A percentile compares a stretch with the other conserved stretches of the same genome.
These are phyloP conservation scores for Populus tremula DNA, from an alignment of 345 rosid genomes.

Conservation along the genomic window DNA sequence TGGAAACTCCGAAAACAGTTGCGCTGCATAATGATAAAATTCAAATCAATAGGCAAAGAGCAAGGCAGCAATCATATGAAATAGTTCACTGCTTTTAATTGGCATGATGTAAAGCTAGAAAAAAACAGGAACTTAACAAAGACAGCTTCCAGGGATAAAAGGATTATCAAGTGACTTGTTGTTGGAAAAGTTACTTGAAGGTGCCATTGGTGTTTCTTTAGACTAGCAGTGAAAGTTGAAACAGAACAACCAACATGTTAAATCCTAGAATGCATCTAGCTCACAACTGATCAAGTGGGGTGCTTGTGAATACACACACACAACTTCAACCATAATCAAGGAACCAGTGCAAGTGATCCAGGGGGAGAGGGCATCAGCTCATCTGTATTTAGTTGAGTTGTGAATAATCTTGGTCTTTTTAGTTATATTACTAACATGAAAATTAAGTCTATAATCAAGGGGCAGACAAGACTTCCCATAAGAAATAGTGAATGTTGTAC, in stretches of 20 bases:
- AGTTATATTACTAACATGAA: not conserved
- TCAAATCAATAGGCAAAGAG: not conserved
- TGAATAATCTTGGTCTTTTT: not conserved
- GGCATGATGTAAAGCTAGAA: not conserved
- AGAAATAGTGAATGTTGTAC: not conserved
- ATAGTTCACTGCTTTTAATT: not conserved
- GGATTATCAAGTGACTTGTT: not conserved
- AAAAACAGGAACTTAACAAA: not conserved
- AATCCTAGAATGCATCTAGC: not conserved
- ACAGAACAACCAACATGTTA: not conserved
- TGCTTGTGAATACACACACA: not conserved
- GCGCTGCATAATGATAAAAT: constrained; percentile 21
- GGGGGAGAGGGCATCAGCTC: not conserved
- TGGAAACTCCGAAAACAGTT: constrained; percentile 39
- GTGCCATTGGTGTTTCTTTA: not conserved
- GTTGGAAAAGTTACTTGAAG: not conserved
- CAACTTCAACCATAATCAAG: not conserved
- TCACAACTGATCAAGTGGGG: not conserved
- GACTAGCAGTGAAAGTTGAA: not conserved
- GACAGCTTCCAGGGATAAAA: not conserved
- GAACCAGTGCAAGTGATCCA: not conserved
- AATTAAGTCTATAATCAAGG: not conserved
- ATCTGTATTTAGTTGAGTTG: not conserved
- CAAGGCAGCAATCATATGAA: not conserved
- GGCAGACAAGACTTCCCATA: not conserved